Evolutionary conservation across 495 filamentous ascomycete genomes (phyloP).

Genomic region (Lepidopterella palustris): DNA sequence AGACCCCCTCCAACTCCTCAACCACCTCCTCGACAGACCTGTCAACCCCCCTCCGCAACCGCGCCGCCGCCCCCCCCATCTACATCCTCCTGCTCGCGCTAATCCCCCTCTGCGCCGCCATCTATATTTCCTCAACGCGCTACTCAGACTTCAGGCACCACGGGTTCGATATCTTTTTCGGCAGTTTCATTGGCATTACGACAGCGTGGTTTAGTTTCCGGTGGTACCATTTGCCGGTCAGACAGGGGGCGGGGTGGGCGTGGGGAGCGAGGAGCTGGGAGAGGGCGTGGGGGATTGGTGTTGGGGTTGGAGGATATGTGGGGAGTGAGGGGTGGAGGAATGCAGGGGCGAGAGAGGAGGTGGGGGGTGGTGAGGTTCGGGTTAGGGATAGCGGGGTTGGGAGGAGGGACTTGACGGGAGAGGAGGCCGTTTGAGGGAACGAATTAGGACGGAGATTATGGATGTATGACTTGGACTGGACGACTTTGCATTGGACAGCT

Average conservation of each 20-base stretch:
- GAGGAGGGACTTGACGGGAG: not conserved
- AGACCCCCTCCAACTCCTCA: slow-evolving; percentile 20
- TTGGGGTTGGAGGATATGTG: slow-evolving; percentile 36
- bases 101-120: slow-evolving; percentile 50
- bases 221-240: slow-evolving; percentile 48
- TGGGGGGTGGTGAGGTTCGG: not conserved
- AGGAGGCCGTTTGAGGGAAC: not conserved
- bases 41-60: slow-evolving; percentile 34
- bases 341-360: not conserved
- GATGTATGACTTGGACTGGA: not conserved
- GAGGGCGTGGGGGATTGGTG: slow-evolving; percentile 38
- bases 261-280: slow-evolving; percentile 36
- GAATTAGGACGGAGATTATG: no score
- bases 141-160: slow-evolving; percentile 60
- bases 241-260: slow-evolving; percentile 32
- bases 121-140: slow-evolving; percentile 56
- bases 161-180: slow-evolving; percentile 59
- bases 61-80: slow-evolving; percentile 54
- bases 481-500: not conserved
- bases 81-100: slow-evolving; percentile 52
- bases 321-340: slow-evolving; percentile 32
- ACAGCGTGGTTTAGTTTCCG: slow-evolving; percentile 53
- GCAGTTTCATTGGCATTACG: slow-evolving; percentile 49
- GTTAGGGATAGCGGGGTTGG: not conserved
- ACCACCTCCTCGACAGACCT: slow-evolving; percentile 21